These are phyloP conservation scores for Fusarium nisikadoi DNA, from an alignment of 2,329 filamentous ascomycete species.

Conservation along the genomic window DNA sequence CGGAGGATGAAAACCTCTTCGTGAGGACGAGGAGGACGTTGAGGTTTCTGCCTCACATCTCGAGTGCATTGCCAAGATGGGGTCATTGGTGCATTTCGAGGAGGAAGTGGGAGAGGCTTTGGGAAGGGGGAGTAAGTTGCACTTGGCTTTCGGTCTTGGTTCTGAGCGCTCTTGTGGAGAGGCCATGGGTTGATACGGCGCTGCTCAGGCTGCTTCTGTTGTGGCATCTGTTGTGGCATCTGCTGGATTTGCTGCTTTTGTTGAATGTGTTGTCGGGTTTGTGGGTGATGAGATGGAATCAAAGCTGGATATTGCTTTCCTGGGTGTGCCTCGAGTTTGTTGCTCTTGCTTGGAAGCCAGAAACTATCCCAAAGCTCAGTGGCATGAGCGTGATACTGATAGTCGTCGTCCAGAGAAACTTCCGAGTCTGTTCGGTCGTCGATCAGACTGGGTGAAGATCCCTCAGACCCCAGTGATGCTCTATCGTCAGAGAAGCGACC, in stretches of 20 bases:
- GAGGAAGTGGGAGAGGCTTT: constrained; percentile 50
- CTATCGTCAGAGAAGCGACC: constrained; percentile 45
- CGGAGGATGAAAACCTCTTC: constrained; percentile 36
- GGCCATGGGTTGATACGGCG: constrained; percentile 44
- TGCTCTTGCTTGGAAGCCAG: constrained; percentile 49
- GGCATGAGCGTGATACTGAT: constrained; percentile 58
- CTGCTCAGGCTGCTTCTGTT: constrained; percentile 36
- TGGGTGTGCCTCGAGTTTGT: constrained; percentile 21
- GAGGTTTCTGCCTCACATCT: constrained; percentile 39
- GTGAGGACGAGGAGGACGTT: constrained; percentile 46
- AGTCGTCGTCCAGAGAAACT: constrained; percentile 61
- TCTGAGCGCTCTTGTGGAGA: constrained; percentile 37
- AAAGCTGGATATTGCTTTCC: constrained; percentile 48
- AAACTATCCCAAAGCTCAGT: constrained; percentile 64
- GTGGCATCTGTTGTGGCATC: neutral
- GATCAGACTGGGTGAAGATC: constrained; percentile 60
- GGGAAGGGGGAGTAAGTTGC: constrained; percentile 57
- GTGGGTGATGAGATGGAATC: constrained; percentile 46
- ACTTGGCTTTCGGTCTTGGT: constrained; percentile 38
- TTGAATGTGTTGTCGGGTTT: constrained; percentile 9
- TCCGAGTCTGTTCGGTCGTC: constrained; percentile 64
- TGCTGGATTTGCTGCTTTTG: constrained; percentile 1
- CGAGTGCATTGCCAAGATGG: constrained; percentile 47
- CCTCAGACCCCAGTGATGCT: constrained; percentile 58
- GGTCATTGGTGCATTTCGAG: constrained; percentile 41